phyloP scores from a whole-genome alignment of 228 moss, liverwort and hornwort genomes.

The Sphagnum magellanicum region DNA sequence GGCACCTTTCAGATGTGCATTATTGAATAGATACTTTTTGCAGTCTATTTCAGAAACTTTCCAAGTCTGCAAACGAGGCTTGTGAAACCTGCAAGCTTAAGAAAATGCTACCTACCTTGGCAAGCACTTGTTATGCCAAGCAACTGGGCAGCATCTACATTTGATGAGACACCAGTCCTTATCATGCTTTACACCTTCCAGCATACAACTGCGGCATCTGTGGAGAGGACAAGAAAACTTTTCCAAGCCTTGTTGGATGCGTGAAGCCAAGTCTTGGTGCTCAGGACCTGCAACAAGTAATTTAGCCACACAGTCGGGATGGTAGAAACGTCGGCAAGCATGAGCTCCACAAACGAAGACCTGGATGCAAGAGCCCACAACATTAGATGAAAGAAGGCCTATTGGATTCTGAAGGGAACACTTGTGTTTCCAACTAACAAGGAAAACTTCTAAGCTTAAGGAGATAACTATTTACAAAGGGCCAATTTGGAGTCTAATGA shows the following conservation, averaged over 20 bases:
- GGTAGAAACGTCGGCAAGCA: slow-evolving; percentile 43
- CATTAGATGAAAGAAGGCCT: not conserved
- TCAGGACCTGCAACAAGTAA: slow-evolving; percentile 25
- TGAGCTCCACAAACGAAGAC: slow-evolving; percentile 33
- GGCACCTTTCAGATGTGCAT: not conserved
- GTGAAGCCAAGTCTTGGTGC: slow-evolving; percentile 12
- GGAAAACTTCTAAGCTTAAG: not conserved
- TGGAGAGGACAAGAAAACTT: slow-evolving; percentile 35
- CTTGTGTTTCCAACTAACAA: not conserved
- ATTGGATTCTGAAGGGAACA: not conserved
- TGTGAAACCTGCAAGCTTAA: not conserved
- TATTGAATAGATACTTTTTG: not conserved
- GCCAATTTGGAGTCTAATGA: not conserved
- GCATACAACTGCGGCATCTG: slow-evolving; percentile 27
- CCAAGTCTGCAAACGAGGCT: not conserved
- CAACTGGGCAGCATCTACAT: slow-evolving; percentile 47
- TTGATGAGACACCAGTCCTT: slow-evolving; percentile 22
- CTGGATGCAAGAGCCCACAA: slow-evolving; percentile 11
- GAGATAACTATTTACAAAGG: not conserved
- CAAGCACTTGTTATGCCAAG: slow-evolving; percentile 48
- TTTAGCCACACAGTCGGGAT: slow-evolving; percentile 34
- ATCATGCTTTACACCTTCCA: slow-evolving; percentile 24
- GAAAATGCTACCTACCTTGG: slow-evolving; percentile 16
- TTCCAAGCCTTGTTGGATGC: slow-evolving; percentile 14
- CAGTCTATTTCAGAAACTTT: not conserved